These are phyloP conservation scores for Phanerochaete sordida DNA, from an alignment of 768 basidiomycete genomes.

Conservation along the genomic window DNA sequence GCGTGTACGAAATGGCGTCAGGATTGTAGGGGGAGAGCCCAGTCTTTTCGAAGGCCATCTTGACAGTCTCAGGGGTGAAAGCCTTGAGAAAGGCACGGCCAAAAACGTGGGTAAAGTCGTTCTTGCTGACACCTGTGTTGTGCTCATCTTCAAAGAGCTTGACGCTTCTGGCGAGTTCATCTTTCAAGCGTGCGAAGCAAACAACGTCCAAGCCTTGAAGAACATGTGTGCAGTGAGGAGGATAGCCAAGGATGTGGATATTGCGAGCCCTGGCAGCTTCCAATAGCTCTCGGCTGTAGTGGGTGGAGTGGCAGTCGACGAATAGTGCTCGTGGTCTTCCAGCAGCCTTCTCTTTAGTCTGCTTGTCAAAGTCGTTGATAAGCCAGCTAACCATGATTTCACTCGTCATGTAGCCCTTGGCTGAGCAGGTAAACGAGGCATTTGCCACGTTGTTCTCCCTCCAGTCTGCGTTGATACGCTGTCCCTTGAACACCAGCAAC, in stretches of 20 bases:
- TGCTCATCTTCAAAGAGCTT: slow-evolving; percentile 6
- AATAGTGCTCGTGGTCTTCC: slow-evolving; percentile 26
- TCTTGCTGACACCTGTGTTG: slow-evolving; percentile 9
- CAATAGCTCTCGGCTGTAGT: slow-evolving; percentile 32
- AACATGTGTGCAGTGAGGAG: slow-evolving; percentile 37
- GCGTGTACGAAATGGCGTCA: slow-evolving; percentile 11
- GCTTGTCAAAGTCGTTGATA: slow-evolving; percentile 26
- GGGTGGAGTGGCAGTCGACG: slow-evolving; percentile 41
- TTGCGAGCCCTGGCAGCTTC: slow-evolving; percentile 31
- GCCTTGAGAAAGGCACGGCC: slow-evolving; percentile 11
- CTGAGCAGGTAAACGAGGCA: slow-evolving; percentile 26
- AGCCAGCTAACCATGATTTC: slow-evolving; percentile 17
- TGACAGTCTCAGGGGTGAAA: slow-evolving; percentile 16
- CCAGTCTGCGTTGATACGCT: slow-evolving; percentile 30
- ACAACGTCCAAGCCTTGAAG: slow-evolving; percentile 43
- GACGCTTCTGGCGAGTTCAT: slow-evolving; percentile 8
- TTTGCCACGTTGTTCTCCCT: slow-evolving; percentile 32
- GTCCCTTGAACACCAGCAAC: slow-evolving; percentile 37
- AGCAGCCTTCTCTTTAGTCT: slow-evolving; percentile 32
- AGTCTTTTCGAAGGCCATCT: slow-evolving; percentile 14
- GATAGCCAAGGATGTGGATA: slow-evolving; percentile 37
- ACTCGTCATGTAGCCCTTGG: slow-evolving; percentile 22
- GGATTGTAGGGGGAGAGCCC: slow-evolving; percentile 18
- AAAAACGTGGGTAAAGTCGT: slow-evolving; percentile 14
- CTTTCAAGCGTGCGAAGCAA: slow-evolving; percentile 40